phyloP scores from a whole-genome alignment of 129 eudicot species.

The Tagetes patula region DNA sequence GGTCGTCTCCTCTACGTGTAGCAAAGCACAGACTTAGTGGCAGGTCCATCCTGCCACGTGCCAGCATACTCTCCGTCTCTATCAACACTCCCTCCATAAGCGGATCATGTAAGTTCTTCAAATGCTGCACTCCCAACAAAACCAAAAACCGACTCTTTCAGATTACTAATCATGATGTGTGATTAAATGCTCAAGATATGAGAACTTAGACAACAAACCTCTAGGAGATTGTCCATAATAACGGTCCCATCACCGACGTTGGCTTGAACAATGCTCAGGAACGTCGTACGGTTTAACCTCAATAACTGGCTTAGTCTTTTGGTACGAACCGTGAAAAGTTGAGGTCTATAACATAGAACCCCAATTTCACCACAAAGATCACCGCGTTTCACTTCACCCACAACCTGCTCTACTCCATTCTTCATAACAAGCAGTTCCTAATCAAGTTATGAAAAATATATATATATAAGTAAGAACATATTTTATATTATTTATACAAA shows the following conservation, averaged over 20 bases:
- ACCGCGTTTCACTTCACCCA: slow-evolving; percentile 55
- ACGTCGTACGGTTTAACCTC: slow-evolving; percentile 64
- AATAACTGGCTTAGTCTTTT: slow-evolving; percentile 71
- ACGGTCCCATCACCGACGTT: slow-evolving; percentile 76
- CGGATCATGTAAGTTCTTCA: slow-evolving; percentile 57
- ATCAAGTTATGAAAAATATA: slow-evolving; percentile 1
- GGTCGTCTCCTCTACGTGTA: slow-evolving; percentile 70
- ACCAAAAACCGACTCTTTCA: neutral
- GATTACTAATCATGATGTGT: neutral
- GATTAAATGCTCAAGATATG: neutral
- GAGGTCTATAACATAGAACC: slow-evolving; percentile 77
- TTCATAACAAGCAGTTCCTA: slow-evolving; percentile 66
- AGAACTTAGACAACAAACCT: slow-evolving; percentile 38
- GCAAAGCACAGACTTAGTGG: slow-evolving; percentile 92
- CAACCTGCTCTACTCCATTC: slow-evolving; percentile 67
- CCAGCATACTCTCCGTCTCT: slow-evolving; percentile 68
- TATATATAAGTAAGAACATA: neutral
- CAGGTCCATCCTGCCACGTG: slow-evolving; percentile 84
- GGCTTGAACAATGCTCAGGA: slow-evolving; percentile 58
- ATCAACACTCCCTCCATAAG: slow-evolving; percentile 50
- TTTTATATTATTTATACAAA: neutral
- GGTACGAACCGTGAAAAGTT: slow-evolving; percentile 68
- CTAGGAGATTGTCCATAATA: slow-evolving; percentile 75
- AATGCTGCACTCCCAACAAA: slow-evolving; percentile 41
- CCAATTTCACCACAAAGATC: slow-evolving; percentile 77